Evolutionary conservation across 2,329 filamentous ascomycete species (phyloP).

Genomic region (Beauveria pseudobassiana): DNA sequence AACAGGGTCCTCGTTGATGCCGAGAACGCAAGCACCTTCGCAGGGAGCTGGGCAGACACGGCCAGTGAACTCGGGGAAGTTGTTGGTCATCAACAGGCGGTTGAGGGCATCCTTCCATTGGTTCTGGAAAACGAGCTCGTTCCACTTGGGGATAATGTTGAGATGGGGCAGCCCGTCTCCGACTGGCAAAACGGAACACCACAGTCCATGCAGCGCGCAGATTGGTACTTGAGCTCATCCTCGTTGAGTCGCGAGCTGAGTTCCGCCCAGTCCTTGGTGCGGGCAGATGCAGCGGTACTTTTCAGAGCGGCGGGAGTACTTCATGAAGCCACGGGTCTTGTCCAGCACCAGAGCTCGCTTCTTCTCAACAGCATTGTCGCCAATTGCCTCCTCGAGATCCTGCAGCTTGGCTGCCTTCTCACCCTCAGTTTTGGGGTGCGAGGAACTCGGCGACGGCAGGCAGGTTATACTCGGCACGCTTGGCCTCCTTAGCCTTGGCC

Average conservation of each 20-base stretch:
- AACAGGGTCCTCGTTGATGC: slow-evolving; percentile 94
- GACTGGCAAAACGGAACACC: slow-evolving; percentile 98
- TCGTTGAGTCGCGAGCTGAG: slow-evolving; percentile 80
- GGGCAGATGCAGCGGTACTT: slow-evolving; percentile 82
- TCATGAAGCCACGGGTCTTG: slow-evolving; percentile 97
- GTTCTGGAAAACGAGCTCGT: slow-evolving; percentile 67
- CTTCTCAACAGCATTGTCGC: slow-evolving; percentile 79
- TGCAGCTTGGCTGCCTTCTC: slow-evolving; percentile 64
- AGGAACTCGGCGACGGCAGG: slow-evolving; percentile 63
- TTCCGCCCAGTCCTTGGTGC: slow-evolving; percentile 90
- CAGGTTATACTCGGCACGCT: slow-evolving; percentile 75
- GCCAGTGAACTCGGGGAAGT: slow-evolving; percentile 96
- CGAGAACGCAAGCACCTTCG: slow-evolving; percentile 90
- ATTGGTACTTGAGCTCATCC: slow-evolving; percentile 94
- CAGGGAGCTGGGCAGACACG: slow-evolving; percentile 95
- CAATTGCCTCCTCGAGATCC: slow-evolving; percentile 89
- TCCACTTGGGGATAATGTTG: slow-evolving; percentile 98
- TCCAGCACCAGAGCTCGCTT: slow-evolving; percentile 88
- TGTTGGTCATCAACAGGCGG: slow-evolving; percentile 90
- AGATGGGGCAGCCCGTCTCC: slow-evolving; percentile 90
- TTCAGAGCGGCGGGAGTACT: slow-evolving; percentile 85
- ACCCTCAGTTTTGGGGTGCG: slow-evolving; percentile 53
- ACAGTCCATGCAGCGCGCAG: slow-evolving; percentile 96
- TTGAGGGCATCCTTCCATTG: slow-evolving; percentile 92
- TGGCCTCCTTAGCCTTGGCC: slow-evolving; percentile 75